These are phyloP conservation scores for Boletus hoseneyae DNA, from an alignment of 1,284 basidiomycete species.

Conservation along the genomic window DNA sequence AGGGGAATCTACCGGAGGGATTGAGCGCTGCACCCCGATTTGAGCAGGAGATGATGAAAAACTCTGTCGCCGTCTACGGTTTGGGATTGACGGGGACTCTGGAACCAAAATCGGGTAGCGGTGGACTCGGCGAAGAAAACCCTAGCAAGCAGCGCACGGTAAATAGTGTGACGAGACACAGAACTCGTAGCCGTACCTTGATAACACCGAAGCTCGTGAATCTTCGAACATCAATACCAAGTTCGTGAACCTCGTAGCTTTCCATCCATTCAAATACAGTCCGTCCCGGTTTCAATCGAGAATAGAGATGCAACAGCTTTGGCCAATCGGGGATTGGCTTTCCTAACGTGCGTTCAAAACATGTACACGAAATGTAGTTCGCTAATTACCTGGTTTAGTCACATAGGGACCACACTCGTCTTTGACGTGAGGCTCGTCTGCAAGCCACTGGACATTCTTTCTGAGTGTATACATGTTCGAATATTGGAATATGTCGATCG, in stretches of 20 bases:
- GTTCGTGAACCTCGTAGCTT: conserved; percentile 61
- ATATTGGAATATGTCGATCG: conserved; percentile 95
- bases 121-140: conserved; percentile 90
- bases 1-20: conserved; percentile 24
- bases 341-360: conserved; percentile 33
- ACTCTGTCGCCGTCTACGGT: conserved; percentile 44
- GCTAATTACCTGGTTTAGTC: conserved; percentile 60
- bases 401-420: conserved; percentile 91
- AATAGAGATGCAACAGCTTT: conserved; percentile 80
- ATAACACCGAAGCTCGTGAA: conserved; percentile 99
- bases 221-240: conserved; percentile 87
- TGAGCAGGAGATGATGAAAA: conserved; percentile 34
- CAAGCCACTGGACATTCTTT: conserved; percentile 81
- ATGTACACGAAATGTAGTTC: conserved; percentile 1
- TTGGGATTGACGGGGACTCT: conserved; percentile 29
- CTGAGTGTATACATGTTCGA: conserved; percentile 96
- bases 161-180: background rate
- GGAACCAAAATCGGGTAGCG: conserved; percentile 81
- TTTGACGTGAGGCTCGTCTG: conserved; percentile 77
- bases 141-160: conserved; percentile 41
- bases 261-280: conserved; percentile 92
- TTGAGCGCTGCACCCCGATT: conserved; percentile 22
- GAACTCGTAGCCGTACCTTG: conserved; percentile 52
- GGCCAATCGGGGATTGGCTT: conserved; percentile 75
- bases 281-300: conserved; percentile 79